Conservation (phyloP, 75 land plant species). For the Larix kaempferi region DNA sequence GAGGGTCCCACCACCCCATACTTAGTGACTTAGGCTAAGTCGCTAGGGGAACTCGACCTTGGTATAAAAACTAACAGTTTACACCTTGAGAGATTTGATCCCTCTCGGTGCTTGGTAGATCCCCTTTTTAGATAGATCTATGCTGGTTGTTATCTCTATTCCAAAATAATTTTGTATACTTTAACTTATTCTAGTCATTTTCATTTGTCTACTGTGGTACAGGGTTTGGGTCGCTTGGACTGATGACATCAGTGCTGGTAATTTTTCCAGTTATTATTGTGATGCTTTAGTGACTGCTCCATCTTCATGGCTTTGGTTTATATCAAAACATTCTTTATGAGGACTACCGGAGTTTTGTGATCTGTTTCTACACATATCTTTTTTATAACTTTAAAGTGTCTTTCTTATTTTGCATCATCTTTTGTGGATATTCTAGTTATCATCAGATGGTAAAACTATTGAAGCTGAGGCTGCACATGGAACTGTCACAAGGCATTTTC, state of each 20-base stretch:
- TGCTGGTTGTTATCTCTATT: neutral
- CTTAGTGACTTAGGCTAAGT: no score
- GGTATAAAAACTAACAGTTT: no score
- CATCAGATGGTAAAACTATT: slow-evolving; percentile 84
- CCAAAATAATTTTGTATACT: neutral
- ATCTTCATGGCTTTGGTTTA: neutral
- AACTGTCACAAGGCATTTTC: slow-evolving; percentile 84
- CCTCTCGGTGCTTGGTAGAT: no score
- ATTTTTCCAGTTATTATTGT: slow-evolving; percentile 8
- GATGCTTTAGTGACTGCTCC: neutral
- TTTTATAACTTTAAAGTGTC: neutral
- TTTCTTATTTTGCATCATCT: neutral
- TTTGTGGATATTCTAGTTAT: slow-evolving; percentile 34
- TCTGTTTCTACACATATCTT: neutral
- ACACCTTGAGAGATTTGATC: no score
- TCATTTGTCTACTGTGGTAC: slow-evolving; percentile 10
- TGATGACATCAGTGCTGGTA: slow-evolving; percentile 91
- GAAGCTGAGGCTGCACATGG: slow-evolving; percentile 96
- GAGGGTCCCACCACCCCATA: no score
- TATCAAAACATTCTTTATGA: neutral
- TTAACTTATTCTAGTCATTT: neutral
- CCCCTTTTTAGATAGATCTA: no score
- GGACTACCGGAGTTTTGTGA: no score
- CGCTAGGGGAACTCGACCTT: no score
- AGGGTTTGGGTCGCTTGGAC: slow-evolving; percentile 92